phyloP scores from a whole-genome alignment of 2,329 filamentous ascomycete genomes.

The Didymella segeticola region DNA sequence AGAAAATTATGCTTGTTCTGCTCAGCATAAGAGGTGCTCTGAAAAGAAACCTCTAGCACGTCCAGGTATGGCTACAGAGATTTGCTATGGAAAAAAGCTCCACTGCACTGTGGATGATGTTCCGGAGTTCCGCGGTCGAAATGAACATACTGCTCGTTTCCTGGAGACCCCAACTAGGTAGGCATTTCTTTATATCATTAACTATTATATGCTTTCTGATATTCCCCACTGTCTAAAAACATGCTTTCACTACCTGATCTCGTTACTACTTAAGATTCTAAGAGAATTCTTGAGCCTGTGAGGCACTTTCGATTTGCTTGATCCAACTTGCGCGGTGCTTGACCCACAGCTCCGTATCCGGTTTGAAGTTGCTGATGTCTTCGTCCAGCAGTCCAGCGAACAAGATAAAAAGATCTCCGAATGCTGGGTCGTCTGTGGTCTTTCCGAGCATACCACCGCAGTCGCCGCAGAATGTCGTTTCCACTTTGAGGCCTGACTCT shows the following conservation, averaged over 20 bases:
- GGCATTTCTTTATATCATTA: too few relatives aligned
- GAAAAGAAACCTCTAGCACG: too few relatives aligned
- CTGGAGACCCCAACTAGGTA: too few relatives aligned
- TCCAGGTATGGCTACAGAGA: too few relatives aligned
- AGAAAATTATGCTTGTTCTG: too few relatives aligned
- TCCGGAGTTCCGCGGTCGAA: too few relatives aligned
- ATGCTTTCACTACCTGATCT: neutral
- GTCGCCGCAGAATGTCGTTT: neutral
- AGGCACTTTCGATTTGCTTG: neutral
- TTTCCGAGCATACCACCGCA: neutral
- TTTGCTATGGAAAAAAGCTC: too few relatives aligned
- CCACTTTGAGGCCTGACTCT: neutral
- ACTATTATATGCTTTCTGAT: too few relatives aligned
- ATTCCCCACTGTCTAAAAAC: too few relatives aligned
- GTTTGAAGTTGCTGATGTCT: neutral
- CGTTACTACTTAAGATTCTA: neutral
- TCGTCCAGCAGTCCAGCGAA: neutral
- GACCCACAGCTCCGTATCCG: neutral
- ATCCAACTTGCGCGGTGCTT: neutral
- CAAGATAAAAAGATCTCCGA: constrained; percentile 10
- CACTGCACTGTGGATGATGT: too few relatives aligned
- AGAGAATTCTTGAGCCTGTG: neutral
- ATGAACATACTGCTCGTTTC: too few relatives aligned
- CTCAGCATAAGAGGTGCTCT: too few relatives aligned
- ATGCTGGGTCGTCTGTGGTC: neutral